phyloP scores from a whole-genome alignment of 257 asterid genomes.

The Przewalskia tangutica region DNA sequence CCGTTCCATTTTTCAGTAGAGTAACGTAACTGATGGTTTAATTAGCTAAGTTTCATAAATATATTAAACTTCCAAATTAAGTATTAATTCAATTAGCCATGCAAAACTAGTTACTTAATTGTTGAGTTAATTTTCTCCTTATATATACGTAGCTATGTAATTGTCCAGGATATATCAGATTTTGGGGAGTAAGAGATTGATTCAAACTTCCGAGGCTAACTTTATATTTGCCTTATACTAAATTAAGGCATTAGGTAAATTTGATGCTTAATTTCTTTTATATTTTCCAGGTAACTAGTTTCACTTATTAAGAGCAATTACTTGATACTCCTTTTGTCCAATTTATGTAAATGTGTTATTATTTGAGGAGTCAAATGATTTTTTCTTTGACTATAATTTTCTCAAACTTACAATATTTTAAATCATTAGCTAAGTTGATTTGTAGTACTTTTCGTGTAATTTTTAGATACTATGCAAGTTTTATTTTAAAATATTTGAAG shows the following conservation, averaged over 20 bases:
- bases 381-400: too few relatives aligned
- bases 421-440: too few relatives aligned
- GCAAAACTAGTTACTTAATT: background rate
- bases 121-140: background rate
- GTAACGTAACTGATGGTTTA: slow-evolving; percentile 1
- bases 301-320: background rate
- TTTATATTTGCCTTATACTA: background rate
- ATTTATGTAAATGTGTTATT: too few relatives aligned
- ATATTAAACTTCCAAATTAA: background rate
- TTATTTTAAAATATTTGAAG: too few relatives aligned
- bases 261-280: background rate
- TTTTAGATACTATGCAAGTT: too few relatives aligned
- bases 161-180: background rate
- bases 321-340: background rate
- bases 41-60: background rate
- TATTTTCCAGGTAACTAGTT: background rate
- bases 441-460: too few relatives aligned
- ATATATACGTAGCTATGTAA: background rate
- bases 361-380: too few relatives aligned
- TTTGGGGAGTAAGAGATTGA: background rate
- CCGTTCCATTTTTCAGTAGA: background rate
- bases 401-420: too few relatives aligned
- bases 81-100: background rate
- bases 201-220: background rate
- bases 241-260: background rate